Percentiles rank a stretch among this genome's conserved stretches.
These are phyloP conservation scores for Phytophthora syringae DNA, from an alignment of 352 stramenopile species.

Conservation along the genomic window DNA sequence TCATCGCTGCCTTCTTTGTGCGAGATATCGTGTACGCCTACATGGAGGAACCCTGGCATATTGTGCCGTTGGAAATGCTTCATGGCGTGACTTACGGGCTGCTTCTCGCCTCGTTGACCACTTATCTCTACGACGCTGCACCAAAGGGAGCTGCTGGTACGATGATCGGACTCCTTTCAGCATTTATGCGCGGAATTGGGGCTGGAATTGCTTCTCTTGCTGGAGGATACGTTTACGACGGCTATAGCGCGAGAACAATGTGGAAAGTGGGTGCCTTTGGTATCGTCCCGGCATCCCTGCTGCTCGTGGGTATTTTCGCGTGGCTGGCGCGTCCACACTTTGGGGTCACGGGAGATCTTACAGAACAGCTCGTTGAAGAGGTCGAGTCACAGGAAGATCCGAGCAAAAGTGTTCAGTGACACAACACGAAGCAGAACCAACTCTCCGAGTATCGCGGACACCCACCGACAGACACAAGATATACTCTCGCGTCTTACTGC, in stretches of 20 bases:
- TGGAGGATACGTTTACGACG: slow-evolving; percentile 62
- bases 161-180: slow-evolving; percentile 64
- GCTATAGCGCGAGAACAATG: slow-evolving; percentile 49
- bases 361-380: slow-evolving; percentile 23
- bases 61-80: slow-evolving; percentile 63
- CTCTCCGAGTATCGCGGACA: too few relatives aligned
- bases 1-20: slow-evolving; percentile 49
- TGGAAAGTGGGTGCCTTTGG: slow-evolving; percentile 54
- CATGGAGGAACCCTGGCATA: slow-evolving; percentile 61
- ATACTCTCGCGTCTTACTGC: too few relatives aligned
- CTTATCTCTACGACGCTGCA: slow-evolving; percentile 55
- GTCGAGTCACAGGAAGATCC: neutral
- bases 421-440: too few relatives aligned
- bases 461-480: too few relatives aligned
- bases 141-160: slow-evolving; percentile 51
- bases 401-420: slow-evolving; percentile 11
- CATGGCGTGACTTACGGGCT: slow-evolving; percentile 64
- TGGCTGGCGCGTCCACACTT: slow-evolving; percentile 13
- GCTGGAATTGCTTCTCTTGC: slow-evolving; percentile 53
- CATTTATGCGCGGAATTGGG: slow-evolving; percentile 57
- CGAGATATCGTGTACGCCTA: slow-evolving; percentile 58
- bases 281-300: slow-evolving; percentile 25
- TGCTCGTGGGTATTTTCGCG: slow-evolving; percentile 20
- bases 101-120: slow-evolving; percentile 46
- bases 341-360: slow-evolving; percentile 1